phyloP scores from a whole-genome alignment of 1,284 basidiomycete genomes.

The Gastroboletus turbinatus region DNA sequence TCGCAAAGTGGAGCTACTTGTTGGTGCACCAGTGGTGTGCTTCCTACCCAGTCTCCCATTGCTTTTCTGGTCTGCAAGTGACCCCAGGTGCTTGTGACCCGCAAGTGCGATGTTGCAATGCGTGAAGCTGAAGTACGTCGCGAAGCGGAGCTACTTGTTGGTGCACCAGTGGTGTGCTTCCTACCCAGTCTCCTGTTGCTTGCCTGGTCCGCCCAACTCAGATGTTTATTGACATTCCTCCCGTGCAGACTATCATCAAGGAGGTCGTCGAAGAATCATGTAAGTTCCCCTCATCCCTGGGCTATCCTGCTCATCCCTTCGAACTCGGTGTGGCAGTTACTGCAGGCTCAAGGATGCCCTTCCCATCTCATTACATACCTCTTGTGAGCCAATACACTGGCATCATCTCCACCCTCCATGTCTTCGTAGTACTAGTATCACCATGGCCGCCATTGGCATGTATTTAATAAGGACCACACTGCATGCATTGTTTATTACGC shows the following conservation, averaged over 20 bases:
- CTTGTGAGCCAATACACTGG: too few relatives aligned
- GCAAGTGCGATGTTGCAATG: slow-evolving; percentile 70
- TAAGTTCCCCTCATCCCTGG: too few relatives aligned
- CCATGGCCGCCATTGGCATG: slow-evolving; percentile 18
- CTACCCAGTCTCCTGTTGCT: slow-evolving; percentile 49
- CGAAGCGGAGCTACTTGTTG: slow-evolving; percentile 77
- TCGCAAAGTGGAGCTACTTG: slow-evolving; percentile 78
- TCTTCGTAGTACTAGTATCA: background rate
- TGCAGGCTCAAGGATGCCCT: too few relatives aligned
- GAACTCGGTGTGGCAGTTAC: too few relatives aligned
- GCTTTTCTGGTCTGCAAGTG: too few relatives aligned
- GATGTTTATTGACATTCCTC: slow-evolving; percentile 53
- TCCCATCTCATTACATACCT: too few relatives aligned
- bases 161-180: slow-evolving; percentile 75
- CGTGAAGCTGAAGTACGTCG: slow-evolving; percentile 83
- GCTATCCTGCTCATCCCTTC: too few relatives aligned
- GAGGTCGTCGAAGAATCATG: slow-evolving; percentile 69
- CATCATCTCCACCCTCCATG: background rate
- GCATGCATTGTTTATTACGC: slow-evolving; percentile 37
- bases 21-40: slow-evolving; percentile 77
- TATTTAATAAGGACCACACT: slow-evolving; percentile 24
- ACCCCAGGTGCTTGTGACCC: slow-evolving; percentile 70
- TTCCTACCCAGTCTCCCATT: slow-evolving; percentile 51
- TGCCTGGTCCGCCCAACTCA: slow-evolving; percentile 52
- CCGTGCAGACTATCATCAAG: slow-evolving; percentile 77